Evolutionary conservation across 2,329 filamentous ascomycete genomes (phyloP), one percentile per base, ranked within the genome.

Genomic region (Penicillium sp.): DNA sequence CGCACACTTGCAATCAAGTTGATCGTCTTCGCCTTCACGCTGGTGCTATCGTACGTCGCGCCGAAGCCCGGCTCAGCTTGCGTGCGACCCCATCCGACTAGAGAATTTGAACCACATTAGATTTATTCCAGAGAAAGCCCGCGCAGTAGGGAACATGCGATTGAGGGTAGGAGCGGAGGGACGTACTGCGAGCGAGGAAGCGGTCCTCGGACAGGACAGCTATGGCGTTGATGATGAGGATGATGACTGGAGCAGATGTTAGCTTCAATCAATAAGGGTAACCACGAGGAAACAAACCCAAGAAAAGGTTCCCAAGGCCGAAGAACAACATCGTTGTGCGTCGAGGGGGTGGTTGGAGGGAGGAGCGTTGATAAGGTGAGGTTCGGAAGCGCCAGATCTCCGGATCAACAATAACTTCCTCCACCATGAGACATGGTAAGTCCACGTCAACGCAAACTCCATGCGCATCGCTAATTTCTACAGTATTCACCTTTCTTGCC

Each of bases 131-230:
- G 33, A 11, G 33, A 38, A 38, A 38, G 5, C 39, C 27, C 6
- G 30, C 38, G 27, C 13, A 36, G 30, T 10, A 53, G 30, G 49
- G 40, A 28, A 16, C 7, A 24, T n/a, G 51, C 20, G 28, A 31
- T 30, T 31, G 35, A 30, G 27, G 38, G 42, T 49, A 18, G 16
- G 10, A 44, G 38, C 46, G 35, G 46, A 43, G 48, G 46, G 51
- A 57, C 64, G 46, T 85, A 87, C 76, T 91, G 74, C 90, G 85
- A 51, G 87, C 88, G 61, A 96, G 88, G 74, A 96, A 96, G 56
- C 91, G 88, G 76, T 96, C 91, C 83, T 96, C 92, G 64, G 90
- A 95, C 60, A 97, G 87, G 68, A 96, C 85, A 58, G 92, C 90
- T 69, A 97, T 87, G 61, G 90, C 90, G 75, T 99, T 99, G 75